These are phyloP conservation scores for Puccinia hordei DNA, from an alignment of 1,284 basidiomycete species.

Conservation along the genomic window DNA sequence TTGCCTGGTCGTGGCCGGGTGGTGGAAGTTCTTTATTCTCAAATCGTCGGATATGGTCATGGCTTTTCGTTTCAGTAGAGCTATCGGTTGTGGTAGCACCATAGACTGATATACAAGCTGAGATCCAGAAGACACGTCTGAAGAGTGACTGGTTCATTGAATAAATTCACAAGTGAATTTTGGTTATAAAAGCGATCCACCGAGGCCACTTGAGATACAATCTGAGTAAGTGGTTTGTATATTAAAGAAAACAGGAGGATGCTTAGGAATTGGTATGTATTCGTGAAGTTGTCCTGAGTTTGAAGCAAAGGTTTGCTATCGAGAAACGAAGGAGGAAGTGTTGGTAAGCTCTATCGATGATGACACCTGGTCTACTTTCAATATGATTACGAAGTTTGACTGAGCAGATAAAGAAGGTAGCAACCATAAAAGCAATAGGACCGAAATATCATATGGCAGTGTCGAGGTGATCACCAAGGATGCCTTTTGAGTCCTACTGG, in stretches of 20 bases:
- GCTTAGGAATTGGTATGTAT: background rate
- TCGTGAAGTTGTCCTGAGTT: background rate
- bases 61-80: background rate
- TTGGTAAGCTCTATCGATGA: slow-evolving; percentile 16
- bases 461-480: slow-evolving; percentile 10
- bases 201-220: slow-evolving; percentile 3
- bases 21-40: slow-evolving; percentile 1
- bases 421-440: background rate
- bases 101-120: background rate
- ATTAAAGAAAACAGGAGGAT: background rate
- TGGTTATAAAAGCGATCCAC: slow-evolving; percentile 11
- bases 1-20: background rate
- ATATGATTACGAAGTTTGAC: background rate
- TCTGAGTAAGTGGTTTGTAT: background rate
- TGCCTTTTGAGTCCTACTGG: background rate
- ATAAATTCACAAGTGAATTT: background rate
- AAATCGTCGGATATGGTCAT: background rate
- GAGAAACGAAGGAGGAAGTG: background rate
- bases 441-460: background rate
- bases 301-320: background rate
- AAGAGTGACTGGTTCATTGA: slow-evolving; percentile 17
- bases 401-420: background rate
- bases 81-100: background rate
- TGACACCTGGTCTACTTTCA: slow-evolving; percentile 11
- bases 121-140: background rate